phyloP scores from a whole-genome alignment of 2,329 filamentous ascomycete genomes.

The Monosporascus sp. region DNA sequence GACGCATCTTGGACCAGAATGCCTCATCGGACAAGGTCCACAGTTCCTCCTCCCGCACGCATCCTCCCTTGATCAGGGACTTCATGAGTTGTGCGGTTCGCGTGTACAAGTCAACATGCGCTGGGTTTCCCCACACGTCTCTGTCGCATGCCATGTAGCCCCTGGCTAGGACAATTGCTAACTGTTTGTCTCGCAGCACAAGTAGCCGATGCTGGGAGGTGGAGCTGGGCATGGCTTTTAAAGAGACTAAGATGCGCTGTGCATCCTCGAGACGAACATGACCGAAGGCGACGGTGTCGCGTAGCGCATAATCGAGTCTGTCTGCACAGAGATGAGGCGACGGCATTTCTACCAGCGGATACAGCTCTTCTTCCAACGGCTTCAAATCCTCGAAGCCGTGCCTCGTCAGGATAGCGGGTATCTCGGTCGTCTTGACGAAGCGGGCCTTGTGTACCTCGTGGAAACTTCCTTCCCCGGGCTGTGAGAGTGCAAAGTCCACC shows the following conservation, averaged over 20 bases:
- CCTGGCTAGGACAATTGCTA: slow-evolving; percentile 27
- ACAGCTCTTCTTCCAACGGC: slow-evolving; percentile 32
- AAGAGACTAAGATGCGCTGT: slow-evolving; percentile 16
- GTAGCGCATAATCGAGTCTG: slow-evolving; percentile 34
- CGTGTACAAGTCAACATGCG: slow-evolving; percentile 29
- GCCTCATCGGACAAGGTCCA: slow-evolving; percentile 30
- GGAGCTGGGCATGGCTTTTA: slow-evolving; percentile 26
- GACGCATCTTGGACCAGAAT: slow-evolving; percentile 29
- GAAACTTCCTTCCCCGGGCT: slow-evolving; percentile 32
- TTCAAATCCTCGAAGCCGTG: slow-evolving; percentile 26
- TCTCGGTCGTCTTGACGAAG: slow-evolving; percentile 27
- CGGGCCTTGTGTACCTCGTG: slow-evolving; percentile 35
- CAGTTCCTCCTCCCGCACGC: slow-evolving; percentile 25
- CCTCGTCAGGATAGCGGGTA: slow-evolving; percentile 28
- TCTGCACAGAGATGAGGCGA: slow-evolving; percentile 35
- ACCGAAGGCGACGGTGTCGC: slow-evolving; percentile 28
- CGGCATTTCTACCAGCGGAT: slow-evolving; percentile 32
- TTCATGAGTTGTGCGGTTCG: slow-evolving; percentile 29
- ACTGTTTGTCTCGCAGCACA: slow-evolving; percentile 23
- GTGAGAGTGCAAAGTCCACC: slow-evolving; percentile 31
- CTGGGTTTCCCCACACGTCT: slow-evolving; percentile 33
- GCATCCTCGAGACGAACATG: slow-evolving; percentile 27
- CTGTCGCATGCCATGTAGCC: slow-evolving; percentile 29
- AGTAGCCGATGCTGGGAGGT: slow-evolving; percentile 23
- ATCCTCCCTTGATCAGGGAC: slow-evolving; percentile 10